Percentiles rank a stretch among this genome's conserved stretches.
Evolutionary conservation across 2,329 filamentous ascomycete species (phyloP).

Genomic region (Diatrype stigma): DNA sequence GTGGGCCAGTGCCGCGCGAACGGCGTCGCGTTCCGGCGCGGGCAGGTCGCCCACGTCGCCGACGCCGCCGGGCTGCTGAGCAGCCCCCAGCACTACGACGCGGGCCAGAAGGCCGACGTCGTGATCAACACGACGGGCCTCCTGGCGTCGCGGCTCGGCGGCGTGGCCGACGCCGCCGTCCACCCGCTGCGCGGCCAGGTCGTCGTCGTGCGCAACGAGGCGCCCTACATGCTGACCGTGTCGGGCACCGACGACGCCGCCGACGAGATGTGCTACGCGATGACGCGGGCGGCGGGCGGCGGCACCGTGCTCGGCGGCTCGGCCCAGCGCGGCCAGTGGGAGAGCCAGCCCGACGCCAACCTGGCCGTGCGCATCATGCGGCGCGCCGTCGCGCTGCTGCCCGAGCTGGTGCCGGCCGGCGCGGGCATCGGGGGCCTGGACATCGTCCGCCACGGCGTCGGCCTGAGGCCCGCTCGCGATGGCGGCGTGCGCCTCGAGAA

Average conservation of each 20-base stretch:
- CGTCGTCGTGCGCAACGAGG: slow-evolving; percentile 76
- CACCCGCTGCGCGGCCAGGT: slow-evolving; percentile 78
- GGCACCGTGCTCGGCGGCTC: slow-evolving; percentile 85
- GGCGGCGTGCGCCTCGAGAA: slow-evolving; percentile 73
- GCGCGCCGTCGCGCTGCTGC: slow-evolving; percentile 62
- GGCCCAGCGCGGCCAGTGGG: slow-evolving; percentile 76
- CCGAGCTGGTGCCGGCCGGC: slow-evolving; percentile 58
- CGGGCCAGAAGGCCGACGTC: slow-evolving; percentile 56
- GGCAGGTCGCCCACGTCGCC: slow-evolving; percentile 62
- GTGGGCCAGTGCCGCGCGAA: slow-evolving; percentile 72
- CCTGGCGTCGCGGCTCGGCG: slow-evolving; percentile 69
- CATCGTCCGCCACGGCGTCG: slow-evolving; percentile 77
- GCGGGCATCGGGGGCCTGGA: slow-evolving; percentile 69
- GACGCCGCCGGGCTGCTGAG: slow-evolving; percentile 56
- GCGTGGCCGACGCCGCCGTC: slow-evolving; percentile 71
- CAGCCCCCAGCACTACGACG: slow-evolving; percentile 42
- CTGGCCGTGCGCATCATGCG: slow-evolving; percentile 82
- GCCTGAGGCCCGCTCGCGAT: slow-evolving; percentile 69
- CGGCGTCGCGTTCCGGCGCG: slow-evolving; percentile 65
- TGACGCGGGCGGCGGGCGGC: slow-evolving; percentile 75
- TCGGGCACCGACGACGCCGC: slow-evolving; percentile 71
- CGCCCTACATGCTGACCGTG: slow-evolving; percentile 62
- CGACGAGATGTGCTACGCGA: slow-evolving; percentile 73
- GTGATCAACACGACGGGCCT: slow-evolving; percentile 85
- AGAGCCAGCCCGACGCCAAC: slow-evolving; percentile 72